Conservation (phyloP, 768 basidiomycete species). For the Hygrophorus pudorinus region DNA sequence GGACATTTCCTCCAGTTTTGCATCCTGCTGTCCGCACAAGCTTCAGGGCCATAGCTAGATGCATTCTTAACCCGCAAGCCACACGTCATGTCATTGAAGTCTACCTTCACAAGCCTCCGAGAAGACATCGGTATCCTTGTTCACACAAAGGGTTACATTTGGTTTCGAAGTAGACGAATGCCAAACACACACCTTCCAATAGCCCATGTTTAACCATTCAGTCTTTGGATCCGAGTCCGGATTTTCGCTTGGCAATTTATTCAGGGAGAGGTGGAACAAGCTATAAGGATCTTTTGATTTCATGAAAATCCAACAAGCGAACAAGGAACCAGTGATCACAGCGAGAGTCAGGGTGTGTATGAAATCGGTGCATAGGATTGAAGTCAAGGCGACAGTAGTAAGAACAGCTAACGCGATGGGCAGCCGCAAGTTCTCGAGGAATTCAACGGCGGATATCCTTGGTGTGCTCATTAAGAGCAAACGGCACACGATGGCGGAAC, state of each 20-base stretch:
- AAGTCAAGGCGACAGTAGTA: not conserved
- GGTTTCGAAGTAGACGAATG: not conserved
- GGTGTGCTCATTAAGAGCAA: no score
- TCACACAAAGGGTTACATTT: not conserved
- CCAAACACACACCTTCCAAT: constrained; percentile 41
- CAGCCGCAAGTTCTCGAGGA: no score
- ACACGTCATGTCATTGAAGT: not conserved
- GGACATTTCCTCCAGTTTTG: constrained; percentile 32
- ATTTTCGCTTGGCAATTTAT: constrained; percentile 28
- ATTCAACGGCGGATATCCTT: no score
- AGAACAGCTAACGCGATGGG: not conserved
- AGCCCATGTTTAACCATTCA: constrained; percentile 69
- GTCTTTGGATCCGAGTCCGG: constrained; percentile 28
- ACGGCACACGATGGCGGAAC: no score
- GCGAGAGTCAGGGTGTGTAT: no score
- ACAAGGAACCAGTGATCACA: not conserved
- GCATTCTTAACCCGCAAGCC: not conserved
- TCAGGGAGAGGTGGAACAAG: constrained; percentile 46
- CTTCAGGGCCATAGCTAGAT: constrained; percentile 37
- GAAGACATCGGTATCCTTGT: constrained; percentile 38
- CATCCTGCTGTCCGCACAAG: constrained; percentile 33
- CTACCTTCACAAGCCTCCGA: constrained; percentile 54
- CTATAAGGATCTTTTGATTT: constrained; percentile 41
- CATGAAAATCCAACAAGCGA: not conserved
- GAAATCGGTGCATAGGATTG: not conserved